These are phyloP conservation scores for Xerocomus alliaceus DNA, from an alignment of 1,284 basidiomycete species.

Conservation along the genomic window DNA sequence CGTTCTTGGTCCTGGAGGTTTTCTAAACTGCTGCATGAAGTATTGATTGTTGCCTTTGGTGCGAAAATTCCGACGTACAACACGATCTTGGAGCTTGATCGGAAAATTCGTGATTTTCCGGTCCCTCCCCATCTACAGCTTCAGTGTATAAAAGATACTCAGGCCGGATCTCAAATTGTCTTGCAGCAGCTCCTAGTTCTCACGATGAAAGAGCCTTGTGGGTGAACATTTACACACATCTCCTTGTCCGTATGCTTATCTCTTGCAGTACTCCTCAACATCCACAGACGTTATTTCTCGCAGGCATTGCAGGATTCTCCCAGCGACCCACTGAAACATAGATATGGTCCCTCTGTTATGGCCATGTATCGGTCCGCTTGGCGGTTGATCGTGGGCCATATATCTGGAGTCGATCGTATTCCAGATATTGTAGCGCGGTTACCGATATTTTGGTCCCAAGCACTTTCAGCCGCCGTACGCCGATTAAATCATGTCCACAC, in stretches of 20 bases:
- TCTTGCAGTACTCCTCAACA: constrained; percentile 61
- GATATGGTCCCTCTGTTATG: constrained; percentile 70
- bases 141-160: constrained; percentile 35
- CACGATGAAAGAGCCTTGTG: constrained; percentile 64
- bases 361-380: constrained; percentile 74
- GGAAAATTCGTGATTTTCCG: constrained; percentile 59
- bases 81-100: constrained; percentile 55
- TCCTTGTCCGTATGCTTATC: constrained; percentile 4
- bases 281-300: constrained; percentile 72
- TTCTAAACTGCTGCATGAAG: constrained; percentile 55
- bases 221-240: constrained; percentile 30
- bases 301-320: constrained; percentile 68
- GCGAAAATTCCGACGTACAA: constrained; percentile 57
- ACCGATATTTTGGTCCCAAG: constrained; percentile 64
- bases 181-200: constrained; percentile 59
- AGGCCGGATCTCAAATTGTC: constrained; percentile 26
- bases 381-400: constrained; percentile 60
- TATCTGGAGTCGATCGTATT: constrained; percentile 47
- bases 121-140: constrained; percentile 57
- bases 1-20: constrained; percentile 65
- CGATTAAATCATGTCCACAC: not conserved
- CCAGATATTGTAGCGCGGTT: constrained; percentile 54
- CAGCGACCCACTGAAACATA: constrained; percentile 61
- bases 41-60: constrained; percentile 62
- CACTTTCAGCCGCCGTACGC: constrained; percentile 66